phyloP scores from a whole-genome alignment of 2,329 filamentous ascomycete genomes.

The Paracoccidioides lutzii region DNA sequence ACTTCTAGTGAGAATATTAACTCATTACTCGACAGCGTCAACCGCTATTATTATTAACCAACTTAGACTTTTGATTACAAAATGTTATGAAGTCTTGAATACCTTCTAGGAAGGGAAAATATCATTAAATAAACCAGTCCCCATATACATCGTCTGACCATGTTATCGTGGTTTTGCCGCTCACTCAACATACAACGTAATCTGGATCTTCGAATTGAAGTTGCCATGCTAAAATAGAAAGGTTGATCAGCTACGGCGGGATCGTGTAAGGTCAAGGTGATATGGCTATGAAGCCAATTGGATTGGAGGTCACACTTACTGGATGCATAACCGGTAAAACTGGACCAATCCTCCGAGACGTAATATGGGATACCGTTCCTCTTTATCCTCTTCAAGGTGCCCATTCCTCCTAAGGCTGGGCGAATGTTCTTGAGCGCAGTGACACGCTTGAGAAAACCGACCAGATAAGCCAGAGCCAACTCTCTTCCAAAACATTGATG shows the following conservation, averaged over 20 bases:
- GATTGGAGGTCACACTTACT: conserved; percentile 26
- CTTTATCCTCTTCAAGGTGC: conserved; percentile 33
- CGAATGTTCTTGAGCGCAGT: conserved; percentile 35
- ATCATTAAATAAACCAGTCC: no score
- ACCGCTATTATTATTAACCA: no score
- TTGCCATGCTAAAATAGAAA: conserved; percentile 11
- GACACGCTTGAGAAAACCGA: conserved; percentile 29
- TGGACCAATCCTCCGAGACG: conserved; percentile 38
- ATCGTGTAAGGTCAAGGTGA: neutral
- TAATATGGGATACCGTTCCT: conserved; percentile 26
- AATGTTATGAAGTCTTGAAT: no score
- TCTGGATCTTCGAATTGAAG: conserved; percentile 10
- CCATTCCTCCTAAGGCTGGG: conserved; percentile 35
- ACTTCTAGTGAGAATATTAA: no score
- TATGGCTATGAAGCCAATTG: neutral
- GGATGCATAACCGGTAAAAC: conserved; percentile 32
- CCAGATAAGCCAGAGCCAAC: conserved; percentile 28
- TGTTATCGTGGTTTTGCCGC: no score
- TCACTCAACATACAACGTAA: conserved; percentile 1
- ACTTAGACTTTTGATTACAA: no score
- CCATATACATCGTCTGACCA: neutral
- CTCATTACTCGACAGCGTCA: no score
- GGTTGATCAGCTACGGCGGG: neutral
- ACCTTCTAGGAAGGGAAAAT: no score
- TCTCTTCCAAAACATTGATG: conserved; percentile 37